Evolutionary conservation across 176 grass and related monocot genomes (phyloP).

Genomic region (Phoenix dactylifera): DNA sequence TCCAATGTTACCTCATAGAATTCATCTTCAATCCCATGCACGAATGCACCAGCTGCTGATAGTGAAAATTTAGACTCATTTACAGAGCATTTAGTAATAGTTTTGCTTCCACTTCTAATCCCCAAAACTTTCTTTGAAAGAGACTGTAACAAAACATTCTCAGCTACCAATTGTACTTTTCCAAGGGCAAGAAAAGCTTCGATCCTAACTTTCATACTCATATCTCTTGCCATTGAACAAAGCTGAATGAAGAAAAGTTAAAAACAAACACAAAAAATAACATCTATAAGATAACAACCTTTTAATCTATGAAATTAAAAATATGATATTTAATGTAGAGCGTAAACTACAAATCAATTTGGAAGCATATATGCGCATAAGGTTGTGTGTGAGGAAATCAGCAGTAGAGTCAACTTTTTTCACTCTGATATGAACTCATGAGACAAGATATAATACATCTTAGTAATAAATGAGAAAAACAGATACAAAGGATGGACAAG

Average conservation of each 20-base stretch:
- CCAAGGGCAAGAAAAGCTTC: conserved; percentile 74
- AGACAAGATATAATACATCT: no score
- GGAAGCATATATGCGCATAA: no score
- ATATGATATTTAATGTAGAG: no score
- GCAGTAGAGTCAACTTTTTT: no score
- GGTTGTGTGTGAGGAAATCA: no score
- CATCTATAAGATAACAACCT: no score
- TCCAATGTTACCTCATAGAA: conserved; percentile 47
- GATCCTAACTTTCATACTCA: conserved; percentile 62
- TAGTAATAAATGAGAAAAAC: no score
- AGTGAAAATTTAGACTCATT: conserved; percentile 43
- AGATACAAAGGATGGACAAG: no score
- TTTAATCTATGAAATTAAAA: no score
- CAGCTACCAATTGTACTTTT: conserved; percentile 49
- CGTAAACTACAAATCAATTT: no score
- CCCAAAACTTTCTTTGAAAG: conserved; percentile 73
- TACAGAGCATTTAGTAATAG: conserved; percentile 12
- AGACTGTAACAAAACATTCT: conserved; percentile 60
- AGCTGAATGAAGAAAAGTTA: conserved; percentile 41
- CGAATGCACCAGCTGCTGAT: conserved; percentile 63
- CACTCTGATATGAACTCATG: no score
- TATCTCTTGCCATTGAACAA: conserved; percentile 82
- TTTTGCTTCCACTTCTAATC: conserved; percentile 26
- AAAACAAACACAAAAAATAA: conserved; percentile 13
- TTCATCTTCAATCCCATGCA: conserved; percentile 86